These are phyloP conservation scores for Fusarium sp. DNA, from an alignment of 2,329 filamentous ascomycete species.

Conservation along the genomic window DNA sequence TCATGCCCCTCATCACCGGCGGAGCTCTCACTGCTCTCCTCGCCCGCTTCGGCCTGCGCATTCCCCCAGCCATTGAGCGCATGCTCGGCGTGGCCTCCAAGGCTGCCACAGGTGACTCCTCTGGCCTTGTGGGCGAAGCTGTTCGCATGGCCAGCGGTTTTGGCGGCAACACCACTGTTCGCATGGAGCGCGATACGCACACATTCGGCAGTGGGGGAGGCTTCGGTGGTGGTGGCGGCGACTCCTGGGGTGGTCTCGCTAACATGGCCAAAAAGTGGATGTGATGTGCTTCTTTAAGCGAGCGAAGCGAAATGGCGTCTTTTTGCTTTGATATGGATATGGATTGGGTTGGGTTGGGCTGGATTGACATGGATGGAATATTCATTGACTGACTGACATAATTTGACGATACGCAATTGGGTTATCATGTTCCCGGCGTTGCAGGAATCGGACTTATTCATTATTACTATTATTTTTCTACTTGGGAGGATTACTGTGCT, in stretches of 20 bases:
- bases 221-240: slow-evolving; percentile 39
- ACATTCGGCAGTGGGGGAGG: slow-evolving; percentile 48
- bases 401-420: slow-evolving; percentile 18
- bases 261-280: slow-evolving; percentile 58
- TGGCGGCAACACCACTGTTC: slow-evolving; percentile 40
- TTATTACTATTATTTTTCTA: not conserved
- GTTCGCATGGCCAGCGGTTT: slow-evolving; percentile 62
- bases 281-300: slow-evolving; percentile 35
- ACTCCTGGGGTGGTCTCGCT: slow-evolving; percentile 52
- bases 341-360: not conserved
- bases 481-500: slow-evolving; percentile 14
- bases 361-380: not conserved
- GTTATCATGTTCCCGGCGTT: slow-evolving; percentile 35
- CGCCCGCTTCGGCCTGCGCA: slow-evolving; percentile 79
- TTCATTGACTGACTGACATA: slow-evolving; percentile 2
- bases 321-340: slow-evolving; percentile 1
- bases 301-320: slow-evolving; percentile 10
- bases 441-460: slow-evolving; percentile 21
- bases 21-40: slow-evolving; percentile 84
- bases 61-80: slow-evolving; percentile 73
- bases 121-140: slow-evolving; percentile 66
- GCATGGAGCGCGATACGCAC: slow-evolving; percentile 52
- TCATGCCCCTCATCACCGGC: slow-evolving; percentile 87
- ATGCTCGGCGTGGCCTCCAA: slow-evolving; percentile 66
- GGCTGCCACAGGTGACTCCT: slow-evolving; percentile 59